Evolutionary conservation across 2,329 filamentous ascomycete species (phyloP).

Genomic region (Calonectria pseudoreteaudii): DNA sequence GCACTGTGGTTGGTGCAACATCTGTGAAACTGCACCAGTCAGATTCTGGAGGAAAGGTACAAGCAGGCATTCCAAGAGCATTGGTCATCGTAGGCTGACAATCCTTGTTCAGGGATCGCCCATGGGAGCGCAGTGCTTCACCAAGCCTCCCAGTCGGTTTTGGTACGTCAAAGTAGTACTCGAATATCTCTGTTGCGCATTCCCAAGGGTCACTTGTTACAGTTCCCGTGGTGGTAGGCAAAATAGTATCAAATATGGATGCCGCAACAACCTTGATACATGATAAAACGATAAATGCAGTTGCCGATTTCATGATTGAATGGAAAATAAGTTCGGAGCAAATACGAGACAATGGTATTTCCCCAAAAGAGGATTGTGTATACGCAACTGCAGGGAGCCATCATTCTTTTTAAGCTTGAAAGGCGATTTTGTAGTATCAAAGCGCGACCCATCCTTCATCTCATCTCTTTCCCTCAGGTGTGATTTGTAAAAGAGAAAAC

Average conservation of each 20-base stretch:
- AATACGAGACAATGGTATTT: too few relatives aligned
- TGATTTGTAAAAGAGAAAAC: too few relatives aligned
- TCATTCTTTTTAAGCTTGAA: too few relatives aligned
- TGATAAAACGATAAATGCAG: neutral
- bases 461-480: too few relatives aligned
- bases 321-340: too few relatives aligned
- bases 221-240: neutral
- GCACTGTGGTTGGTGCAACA: neutral
- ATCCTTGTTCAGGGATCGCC: neutral
- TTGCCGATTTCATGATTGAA: too few relatives aligned
- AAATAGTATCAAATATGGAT: neutral
- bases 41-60: neutral
- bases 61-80: neutral
- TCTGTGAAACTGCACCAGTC: neutral
- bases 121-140: neutral
- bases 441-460: too few relatives aligned
- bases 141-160: neutral
- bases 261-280: neutral
- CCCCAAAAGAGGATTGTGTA: too few relatives aligned
- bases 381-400: too few relatives aligned
- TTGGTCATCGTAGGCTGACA: neutral
- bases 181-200: neutral
- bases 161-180: neutral
- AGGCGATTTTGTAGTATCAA: too few relatives aligned
- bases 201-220: neutral